Percentiles rank a stretch among this genome's conserved stretches.
Conservation (phyloP, 495 filamentous ascomycete species). For the Aspergillus wentii region DNA sequence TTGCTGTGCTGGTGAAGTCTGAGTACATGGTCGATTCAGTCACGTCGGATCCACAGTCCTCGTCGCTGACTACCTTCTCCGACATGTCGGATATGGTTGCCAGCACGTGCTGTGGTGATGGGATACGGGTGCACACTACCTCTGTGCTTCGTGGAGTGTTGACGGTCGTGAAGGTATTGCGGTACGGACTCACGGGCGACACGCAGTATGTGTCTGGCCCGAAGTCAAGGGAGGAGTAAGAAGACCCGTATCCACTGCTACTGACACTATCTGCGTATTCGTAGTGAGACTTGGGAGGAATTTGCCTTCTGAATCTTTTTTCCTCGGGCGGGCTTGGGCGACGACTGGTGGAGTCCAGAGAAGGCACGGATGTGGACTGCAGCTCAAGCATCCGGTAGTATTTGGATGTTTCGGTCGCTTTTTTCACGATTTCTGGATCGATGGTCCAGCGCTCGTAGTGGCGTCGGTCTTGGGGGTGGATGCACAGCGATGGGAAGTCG, state of each 20-base stretch:
- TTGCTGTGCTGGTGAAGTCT: neutral
- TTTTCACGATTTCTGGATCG: slow-evolving; percentile 49
- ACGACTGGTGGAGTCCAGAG: too few species aligned
- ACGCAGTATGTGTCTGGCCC: slow-evolving; percentile 19
- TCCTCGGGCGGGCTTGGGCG: too few species aligned
- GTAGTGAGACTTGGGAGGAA: neutral
- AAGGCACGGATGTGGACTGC: slow-evolving; percentile 13
- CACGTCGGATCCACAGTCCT: slow-evolving; percentile 10
- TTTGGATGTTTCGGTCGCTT: slow-evolving; percentile 49
- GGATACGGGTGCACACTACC: slow-evolving; percentile 1
- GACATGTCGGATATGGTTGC: neutral
- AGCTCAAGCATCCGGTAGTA: slow-evolving; percentile 35
- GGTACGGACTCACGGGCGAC: slow-evolving; percentile 23
- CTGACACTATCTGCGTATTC: neutral
- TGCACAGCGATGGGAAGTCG: slow-evolving; percentile 68
- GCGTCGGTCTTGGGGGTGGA: slow-evolving; percentile 50
- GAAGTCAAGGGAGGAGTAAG: slow-evolving; percentile 6
- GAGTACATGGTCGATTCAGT: slow-evolving; percentile 4
- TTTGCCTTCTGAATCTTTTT: neutral
- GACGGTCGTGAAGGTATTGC: slow-evolving; percentile 26
- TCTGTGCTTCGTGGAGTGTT: slow-evolving; percentile 27
- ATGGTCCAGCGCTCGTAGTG: slow-evolving; percentile 67
- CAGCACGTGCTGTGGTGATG: slow-evolving; percentile 10
- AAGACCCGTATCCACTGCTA: slow-evolving; percentile 20
- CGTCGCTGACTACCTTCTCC: neutral